Conservation (phyloP, 148 eudicot genomes). For the Gaultheria prostrata region DNA sequence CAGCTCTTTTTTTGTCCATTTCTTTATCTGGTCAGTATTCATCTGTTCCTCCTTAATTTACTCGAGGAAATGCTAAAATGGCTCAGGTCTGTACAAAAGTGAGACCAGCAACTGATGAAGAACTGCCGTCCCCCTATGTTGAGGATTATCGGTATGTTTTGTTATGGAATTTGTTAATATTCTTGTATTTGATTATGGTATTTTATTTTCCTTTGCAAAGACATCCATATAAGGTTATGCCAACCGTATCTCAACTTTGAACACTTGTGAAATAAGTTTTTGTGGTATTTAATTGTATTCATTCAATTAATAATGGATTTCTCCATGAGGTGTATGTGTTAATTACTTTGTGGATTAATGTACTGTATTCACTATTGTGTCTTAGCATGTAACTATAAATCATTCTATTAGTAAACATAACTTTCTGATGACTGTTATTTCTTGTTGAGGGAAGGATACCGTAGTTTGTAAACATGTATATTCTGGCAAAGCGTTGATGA, state of each 20-base stretch:
- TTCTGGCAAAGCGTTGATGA: background rate
- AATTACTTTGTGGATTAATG: background rate
- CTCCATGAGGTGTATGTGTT: background rate
- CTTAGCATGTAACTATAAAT: background rate
- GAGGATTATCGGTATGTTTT: conserved; percentile 78
- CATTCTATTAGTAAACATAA: background rate
- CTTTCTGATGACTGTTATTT: background rate
- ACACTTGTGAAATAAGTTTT: background rate
- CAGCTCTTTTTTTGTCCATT: background rate
- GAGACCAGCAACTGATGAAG: conserved; percentile 90
- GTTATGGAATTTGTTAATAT: background rate
- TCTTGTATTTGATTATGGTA: background rate
- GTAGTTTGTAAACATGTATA: too few relatives aligned
- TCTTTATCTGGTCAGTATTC: background rate
- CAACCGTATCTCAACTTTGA: background rate
- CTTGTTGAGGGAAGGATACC: background rate
- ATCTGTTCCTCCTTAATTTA: conserved; percentile 17
- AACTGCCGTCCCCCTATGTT: conserved; percentile 79
- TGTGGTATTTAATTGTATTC: background rate
- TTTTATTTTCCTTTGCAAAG: background rate
- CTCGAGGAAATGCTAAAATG: conserved; percentile 43
- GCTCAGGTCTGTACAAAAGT: conserved; percentile 77
- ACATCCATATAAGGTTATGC: background rate
- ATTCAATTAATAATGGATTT: background rate
- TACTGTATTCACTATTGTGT: background rate